These are phyloP conservation scores for Trichoderma sp. DNA, from an alignment of 2,329 filamentous ascomycete species.

Conservation along the genomic window DNA sequence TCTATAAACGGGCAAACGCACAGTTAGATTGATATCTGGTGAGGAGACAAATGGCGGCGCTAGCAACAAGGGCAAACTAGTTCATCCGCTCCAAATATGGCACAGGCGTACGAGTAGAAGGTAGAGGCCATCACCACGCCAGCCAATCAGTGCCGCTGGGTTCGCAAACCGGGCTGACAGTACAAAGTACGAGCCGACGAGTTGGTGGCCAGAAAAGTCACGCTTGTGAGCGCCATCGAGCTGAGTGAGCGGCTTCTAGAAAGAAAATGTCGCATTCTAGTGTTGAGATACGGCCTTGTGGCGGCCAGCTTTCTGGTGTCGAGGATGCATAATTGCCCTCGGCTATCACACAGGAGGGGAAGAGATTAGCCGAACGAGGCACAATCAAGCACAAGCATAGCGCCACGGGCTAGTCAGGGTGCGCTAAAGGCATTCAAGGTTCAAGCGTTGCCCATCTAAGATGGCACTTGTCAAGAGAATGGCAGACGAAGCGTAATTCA, in stretches of 20 bases:
- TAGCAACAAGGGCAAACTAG: neutral
- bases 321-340: neutral
- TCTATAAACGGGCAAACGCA: neutral
- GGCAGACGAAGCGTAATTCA: neutral
- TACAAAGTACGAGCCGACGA: neutral
- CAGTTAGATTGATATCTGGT: neutral
- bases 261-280: conserved; percentile 22
- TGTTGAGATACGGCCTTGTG: neutral
- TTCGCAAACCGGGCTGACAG: neutral
- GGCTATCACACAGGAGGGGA: neutral
- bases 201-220: neutral
- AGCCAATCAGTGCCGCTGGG: neutral
- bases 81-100: neutral
- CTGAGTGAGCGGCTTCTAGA: conserved; percentile 12
- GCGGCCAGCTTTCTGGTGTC: neutral
- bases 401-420: neutral
- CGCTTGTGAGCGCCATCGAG: conserved; percentile 3
- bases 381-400: neutral
- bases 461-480: neutral
- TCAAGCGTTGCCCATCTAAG: conserved; percentile 1
- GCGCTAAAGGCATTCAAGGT: neutral
- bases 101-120: neutral
- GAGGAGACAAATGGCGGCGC: neutral
- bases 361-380: neutral
- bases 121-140: neutral